Evolutionary conservation across 345 rosid genomes (phyloP), one percentile per base, ranked within the genome.

Genomic region (Citrus unshiu): DNA sequence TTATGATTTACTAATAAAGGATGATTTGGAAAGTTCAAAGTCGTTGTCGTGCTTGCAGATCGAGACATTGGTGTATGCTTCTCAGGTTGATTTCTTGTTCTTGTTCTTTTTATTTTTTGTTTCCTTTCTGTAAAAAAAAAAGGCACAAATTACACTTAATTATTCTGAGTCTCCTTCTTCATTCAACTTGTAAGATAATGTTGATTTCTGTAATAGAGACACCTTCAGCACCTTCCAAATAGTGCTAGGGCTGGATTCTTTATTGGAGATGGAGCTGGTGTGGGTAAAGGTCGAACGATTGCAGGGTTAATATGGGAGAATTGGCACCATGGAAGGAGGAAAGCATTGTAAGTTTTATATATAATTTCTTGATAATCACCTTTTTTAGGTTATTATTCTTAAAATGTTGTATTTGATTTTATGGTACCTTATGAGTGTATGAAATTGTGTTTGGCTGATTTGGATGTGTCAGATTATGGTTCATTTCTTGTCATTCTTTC

Each of bases 231-330:
- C 89, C 99, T 93, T 74, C 93, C 90, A 68, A 85, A 83, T 89
- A 90, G 92, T 85, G 78, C 85, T 35, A 91, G 99, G 88, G 99
- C 98, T 32, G 99, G 99, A 27, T 95, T 93, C 78, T 95, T 95
- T 86, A 75, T 93, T 85, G 99, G 99, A 87, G 99, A 95, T 83
- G 99, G 99, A 83, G 98, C 99, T 87, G 99, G 99, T 77, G 97
- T 95, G 79, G 98, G 99, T 67, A 95, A 95, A 89, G 99, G 99
- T 71, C 90, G 99, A 66, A 95, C 99, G 64, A 87, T 95, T 88
- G 99, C 98, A 12, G 99, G 99, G 68, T 83, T 95, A 80, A 94
- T 95, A 83, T 92, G 92, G 96, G 99, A 95, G 85, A 95, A 95
- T 78, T 95, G 99, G 99, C 90, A 82, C 74, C 93, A 79, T 73